Base-by-base conservation (phyloP, 2,329 filamentous ascomycete genomes). In the Emmonsia crescens region DNA sequence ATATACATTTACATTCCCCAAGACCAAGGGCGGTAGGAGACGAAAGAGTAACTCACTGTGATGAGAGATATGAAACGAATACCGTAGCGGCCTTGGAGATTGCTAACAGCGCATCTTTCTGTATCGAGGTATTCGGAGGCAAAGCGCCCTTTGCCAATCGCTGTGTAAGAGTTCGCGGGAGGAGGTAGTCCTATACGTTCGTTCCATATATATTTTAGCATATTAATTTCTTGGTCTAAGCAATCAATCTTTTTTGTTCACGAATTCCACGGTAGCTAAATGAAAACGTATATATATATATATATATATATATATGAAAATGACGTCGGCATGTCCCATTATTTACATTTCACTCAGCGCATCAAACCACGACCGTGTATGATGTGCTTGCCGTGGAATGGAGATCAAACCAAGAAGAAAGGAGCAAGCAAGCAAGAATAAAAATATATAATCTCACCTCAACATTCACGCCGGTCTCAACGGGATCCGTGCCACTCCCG, bases 51-150 rank as follows among this genome's bases (percentile, higher is more conserved):
- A 71, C 81, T 63, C 77, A 85, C 83, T 81, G 78, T 61, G 81
- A 80, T 62, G 83, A 81, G 56, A 86, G 74, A 70, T 86, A 86
- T 63, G 82, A 86, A 21, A 87, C 81, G 71, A 87, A 87, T 3
- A 87, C 85, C 3, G 85, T 87, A 33, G 85, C 84, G 64, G 83
- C 83, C 69, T 86, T 87, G 58, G 83, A 82, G 64, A 87, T 80
- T 8, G 85, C 85, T 19, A 85, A 74, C 3, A 86, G 74, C 12
- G 85, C 85, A 74, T 87, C 85, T 73, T 85, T 86, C 67, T 85
- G 82, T 48, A 87, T 83, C 56, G 82, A 80, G 19, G 84, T 87
- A 71, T 87, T 86, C 4, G 85, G 78, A 0, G 85, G 84, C 3
- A 87, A 76, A 6, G 85, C 83, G 61, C 83, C 82, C 72, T 86